These are phyloP conservation scores for Termitomyces sp. DNA, from an alignment of 768 basidiomycete species.

Conservation along the genomic window DNA sequence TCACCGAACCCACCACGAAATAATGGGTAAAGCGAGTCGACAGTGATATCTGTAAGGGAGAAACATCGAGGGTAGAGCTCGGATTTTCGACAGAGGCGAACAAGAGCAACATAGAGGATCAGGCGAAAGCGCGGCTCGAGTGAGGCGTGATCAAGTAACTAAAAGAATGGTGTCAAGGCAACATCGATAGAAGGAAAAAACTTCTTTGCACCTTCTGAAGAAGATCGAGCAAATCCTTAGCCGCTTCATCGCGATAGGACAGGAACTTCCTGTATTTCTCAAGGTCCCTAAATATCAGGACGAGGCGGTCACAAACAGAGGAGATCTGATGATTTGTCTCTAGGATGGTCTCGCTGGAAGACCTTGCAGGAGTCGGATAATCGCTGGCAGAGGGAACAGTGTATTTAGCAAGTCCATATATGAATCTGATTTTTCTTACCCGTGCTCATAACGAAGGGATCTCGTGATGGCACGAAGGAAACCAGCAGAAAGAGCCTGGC, in stretches of 20 bases:
- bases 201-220: background rate
- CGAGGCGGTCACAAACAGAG: background rate
- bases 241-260: constrained; percentile 1
- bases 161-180: background rate
- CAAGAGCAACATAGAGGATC: constrained; percentile 13
- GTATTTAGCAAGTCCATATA: background rate
- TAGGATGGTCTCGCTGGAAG: background rate
- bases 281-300: background rate
- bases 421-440: background rate
- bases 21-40: background rate
- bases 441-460: background rate
- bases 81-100: constrained; percentile 18
- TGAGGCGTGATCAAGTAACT: constrained; percentile 14
- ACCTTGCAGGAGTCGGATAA: background rate
- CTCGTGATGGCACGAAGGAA: background rate
- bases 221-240: constrained; percentile 5
- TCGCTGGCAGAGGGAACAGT: background rate
- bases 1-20: constrained; percentile 23
- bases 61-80: constrained; percentile 23
- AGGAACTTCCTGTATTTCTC: background rate
- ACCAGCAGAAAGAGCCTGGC: background rate
- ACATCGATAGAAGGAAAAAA: background rate
- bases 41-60: constrained; percentile 6
- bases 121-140: constrained; percentile 4
- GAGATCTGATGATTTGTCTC: background rate